Evolutionary conservation across 2,329 filamentous ascomycete species (phyloP).

Genomic region (Trichophyton rubrum): DNA sequence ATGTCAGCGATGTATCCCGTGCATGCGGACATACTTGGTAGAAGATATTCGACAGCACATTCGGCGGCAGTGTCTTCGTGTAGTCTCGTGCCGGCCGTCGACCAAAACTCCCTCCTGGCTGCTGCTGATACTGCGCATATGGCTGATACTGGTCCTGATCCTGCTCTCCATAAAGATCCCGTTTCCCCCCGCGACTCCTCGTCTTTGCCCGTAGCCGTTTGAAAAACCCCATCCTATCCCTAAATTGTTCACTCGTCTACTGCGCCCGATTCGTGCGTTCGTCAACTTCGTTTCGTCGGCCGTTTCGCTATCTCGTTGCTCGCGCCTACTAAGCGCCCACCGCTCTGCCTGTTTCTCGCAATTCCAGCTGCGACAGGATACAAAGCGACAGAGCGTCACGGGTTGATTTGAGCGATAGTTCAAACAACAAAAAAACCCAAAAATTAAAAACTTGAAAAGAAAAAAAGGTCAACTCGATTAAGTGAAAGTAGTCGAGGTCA

Average conservation of each 20-base stretch:
- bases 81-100: slow-evolving; percentile 16
- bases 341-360: background rate
- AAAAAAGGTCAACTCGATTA: background rate
- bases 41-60: slow-evolving; percentile 68
- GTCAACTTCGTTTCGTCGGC: no score
- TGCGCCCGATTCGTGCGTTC: background rate
- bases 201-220: slow-evolving; percentile 16
- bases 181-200: slow-evolving; percentile 11
- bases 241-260: background rate
- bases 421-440: background rate
- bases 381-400: background rate
- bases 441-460: background rate
- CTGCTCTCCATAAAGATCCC: background rate
- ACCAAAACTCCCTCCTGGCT: background rate
- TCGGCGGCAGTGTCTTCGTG: slow-evolving; percentile 48
- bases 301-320: no score
- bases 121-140: background rate
- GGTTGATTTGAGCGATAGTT: background rate
- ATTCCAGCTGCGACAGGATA: background rate
- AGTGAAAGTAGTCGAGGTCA: background rate
- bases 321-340: no score
- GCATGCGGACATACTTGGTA: slow-evolving; percentile 71
- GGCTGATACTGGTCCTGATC: background rate
- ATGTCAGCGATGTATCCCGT: slow-evolving; percentile 63
- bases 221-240: slow-evolving; percentile 16